Evolutionary conservation across 1,139 yeast genomes (phyloP), one percentile per base, ranked within the genome.

Genomic region (Neolecta irregularis): DNA sequence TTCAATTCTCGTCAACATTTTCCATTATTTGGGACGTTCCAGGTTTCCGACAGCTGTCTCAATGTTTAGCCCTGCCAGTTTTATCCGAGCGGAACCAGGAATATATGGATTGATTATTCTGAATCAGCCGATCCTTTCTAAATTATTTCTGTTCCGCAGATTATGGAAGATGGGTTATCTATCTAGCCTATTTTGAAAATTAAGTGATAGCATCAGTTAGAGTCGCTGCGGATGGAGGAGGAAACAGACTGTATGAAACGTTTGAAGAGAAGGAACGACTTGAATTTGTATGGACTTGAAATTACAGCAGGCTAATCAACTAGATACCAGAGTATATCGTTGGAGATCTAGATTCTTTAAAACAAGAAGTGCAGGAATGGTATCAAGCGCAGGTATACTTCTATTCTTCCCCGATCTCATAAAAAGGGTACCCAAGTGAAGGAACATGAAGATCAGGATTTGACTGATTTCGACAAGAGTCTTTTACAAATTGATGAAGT

Each of bases 181-280:
- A 16, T 28, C 13, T 11, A 8, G 12, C 12, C 12, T 28, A 9
- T 16, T 28, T 15, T 28, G 7, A 7, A 4, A 28, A 7, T 20
- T 28, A 28, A 20, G 5, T 28, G 13, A 28, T 15, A 28, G 31
- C 31, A 7, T 4, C 31, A 6, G 3, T 28, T 13, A 28, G 9
- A 28, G 22, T 28, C 20, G 20, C 24, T 16, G 31, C 31, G n/a
- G 31, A 28, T 16, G 31, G 31, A 12, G 31, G 31, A 12, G 31
- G 24, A 6, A 16, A 28, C 13, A 23, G 22, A 2, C 31, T 28
- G 20, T 15, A 28, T 28, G 22, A 12, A 16, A 12, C 22, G 22
- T 28, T 20, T 16, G 22, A 28, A n/a, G n/a, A n/a, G n/a, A n/a
- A n/a, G 7, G 11, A 28, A 12, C 8, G 22, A 20, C 21, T 17